Evolutionary conservation across 1,284 basidiomycete species (phyloP).

Genomic region (Agaricales sp.): DNA sequence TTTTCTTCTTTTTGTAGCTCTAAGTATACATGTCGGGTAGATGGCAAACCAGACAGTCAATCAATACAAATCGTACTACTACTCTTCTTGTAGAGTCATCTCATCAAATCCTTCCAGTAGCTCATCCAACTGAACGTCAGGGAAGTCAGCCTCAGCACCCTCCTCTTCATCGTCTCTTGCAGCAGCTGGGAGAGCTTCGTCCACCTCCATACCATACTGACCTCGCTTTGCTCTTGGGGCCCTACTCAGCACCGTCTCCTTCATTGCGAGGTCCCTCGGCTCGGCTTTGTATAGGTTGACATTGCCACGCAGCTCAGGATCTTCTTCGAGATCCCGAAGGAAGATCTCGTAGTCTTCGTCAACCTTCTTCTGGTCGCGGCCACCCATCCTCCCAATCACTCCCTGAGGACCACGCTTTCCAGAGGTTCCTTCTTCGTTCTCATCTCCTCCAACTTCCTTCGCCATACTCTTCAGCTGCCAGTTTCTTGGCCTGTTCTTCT

Average conservation of each 20-base stretch:
- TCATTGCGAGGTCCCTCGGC: slow-evolving; percentile 18
- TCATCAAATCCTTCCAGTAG: slow-evolving; percentile 89
- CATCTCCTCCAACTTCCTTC: slow-evolving; percentile 52
- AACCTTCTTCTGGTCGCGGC: slow-evolving; percentile 87
- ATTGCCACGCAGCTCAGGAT: slow-evolving; percentile 82
- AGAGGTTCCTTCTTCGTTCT: slow-evolving; percentile 70
- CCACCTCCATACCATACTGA: slow-evolving; percentile 59
- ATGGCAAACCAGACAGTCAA: no score
- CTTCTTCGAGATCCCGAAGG: slow-evolving; percentile 92
- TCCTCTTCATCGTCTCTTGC: slow-evolving; percentile 40
- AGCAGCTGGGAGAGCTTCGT: slow-evolving; percentile 30
- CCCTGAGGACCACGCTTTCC: slow-evolving; percentile 46
- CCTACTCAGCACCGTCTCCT: slow-evolving; percentile 31
- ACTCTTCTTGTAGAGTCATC: slow-evolving; percentile 46
- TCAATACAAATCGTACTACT: no score
- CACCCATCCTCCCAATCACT: slow-evolving; percentile 83
- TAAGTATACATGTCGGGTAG: no score
- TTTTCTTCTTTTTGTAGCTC: no score
- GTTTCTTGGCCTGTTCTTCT: slow-evolving; percentile 77
- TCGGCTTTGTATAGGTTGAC: slow-evolving; percentile 82
- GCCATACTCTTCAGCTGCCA: slow-evolving; percentile 94
- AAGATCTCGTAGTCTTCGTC: slow-evolving; percentile 97
- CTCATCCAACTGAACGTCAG: slow-evolving; percentile 81
- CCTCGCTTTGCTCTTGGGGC: slow-evolving; percentile 24
- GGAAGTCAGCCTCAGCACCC: slow-evolving; percentile 87